Evolutionary conservation across 768 basidiomycete genomes (phyloP), one percentile per base, ranked within the genome.

Genomic region (Coprinopsis sp.): DNA sequence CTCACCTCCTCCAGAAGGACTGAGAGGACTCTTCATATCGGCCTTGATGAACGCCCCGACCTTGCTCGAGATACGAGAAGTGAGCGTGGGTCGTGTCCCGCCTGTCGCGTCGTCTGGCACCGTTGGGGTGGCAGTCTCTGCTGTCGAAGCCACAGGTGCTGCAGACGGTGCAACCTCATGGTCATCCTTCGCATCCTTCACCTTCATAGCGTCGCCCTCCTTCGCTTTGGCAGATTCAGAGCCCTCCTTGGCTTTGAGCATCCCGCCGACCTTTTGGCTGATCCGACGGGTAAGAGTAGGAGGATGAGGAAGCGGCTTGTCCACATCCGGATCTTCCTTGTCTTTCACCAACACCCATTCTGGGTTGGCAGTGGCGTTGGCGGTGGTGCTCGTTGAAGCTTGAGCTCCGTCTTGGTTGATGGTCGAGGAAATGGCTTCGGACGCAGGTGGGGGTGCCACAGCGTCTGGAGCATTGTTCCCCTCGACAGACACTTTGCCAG

Each of bases 1-100:
- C n/a, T n/a, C n/a, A n/a, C n/a, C n/a, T 31, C 10, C 30, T 31
- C 30, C n/a, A 8, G 30, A n/a, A 31, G 10, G 30, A 31, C 30
- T 31, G 10, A 8, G 8, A 8, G 30, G 30, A 31, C 30, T 11
- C 28, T n/a, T 12, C 24, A 30, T 6, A 14, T 31, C 30, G 19
- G 40, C 4, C 27, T 42, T 42, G 27, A 42, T 28, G 7, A 42
- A 42, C 27, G 40, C 4, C 8, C 40, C 40, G 24, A 42, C 40
- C 19, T 42, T 42, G 40, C 27, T 42, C 27, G 40, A 42, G 40
- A 42, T 28, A 5, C 40, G 24, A 4, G 40, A 12, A n/a, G 40
- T 30, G 12, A 42, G 40, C 27, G 27, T 42, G 6, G 40, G 40
- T n/a, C 40, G 24, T 7, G 40, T 42, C 19, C n/a, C n/a, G n/a